A percentile compares a stretch with the other conserved stretches of the same genome.
Evolutionary conservation across 75 land plant genomes (phyloP).

Genomic region (Larix kaempferi): DNA sequence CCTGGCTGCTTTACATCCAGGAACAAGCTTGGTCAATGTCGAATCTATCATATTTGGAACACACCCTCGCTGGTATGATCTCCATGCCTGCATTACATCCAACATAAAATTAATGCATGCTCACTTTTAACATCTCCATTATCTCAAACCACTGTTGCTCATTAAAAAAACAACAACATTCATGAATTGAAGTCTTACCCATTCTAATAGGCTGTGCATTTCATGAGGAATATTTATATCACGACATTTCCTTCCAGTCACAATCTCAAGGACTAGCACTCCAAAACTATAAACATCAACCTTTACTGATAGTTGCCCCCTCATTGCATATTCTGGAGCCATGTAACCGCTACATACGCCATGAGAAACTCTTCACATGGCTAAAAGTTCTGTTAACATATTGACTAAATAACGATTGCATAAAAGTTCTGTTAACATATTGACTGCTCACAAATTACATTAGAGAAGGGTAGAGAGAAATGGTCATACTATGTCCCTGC

Average conservation of each 20-base stretch:
- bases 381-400: no score
- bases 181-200: not conserved
- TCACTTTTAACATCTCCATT: no score
- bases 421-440: not conserved
- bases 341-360: not conserved
- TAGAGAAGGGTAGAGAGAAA: not conserved
- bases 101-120: no score
- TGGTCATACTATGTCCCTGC: constrained; percentile 10
- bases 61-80: not conserved
- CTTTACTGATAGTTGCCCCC: not conserved
- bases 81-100: constrained; percentile 12
- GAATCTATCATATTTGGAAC: constrained; percentile 6
- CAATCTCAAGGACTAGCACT: constrained; percentile 10
- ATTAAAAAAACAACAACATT: not conserved
- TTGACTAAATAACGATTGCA: not conserved
- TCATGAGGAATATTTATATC: not conserved
- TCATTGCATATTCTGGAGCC: constrained; percentile 7
- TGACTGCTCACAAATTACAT: no score
- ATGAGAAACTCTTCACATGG: no score
- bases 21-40: not conserved
- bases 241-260: not conserved
- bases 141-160: no score
- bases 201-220: not conserved
- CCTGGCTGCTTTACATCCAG: not conserved
- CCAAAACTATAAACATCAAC: constrained; percentile 14